Evolutionary conservation across 2,329 filamentous ascomycete species (phyloP).

Genomic region (Ilyonectria sp.): DNA sequence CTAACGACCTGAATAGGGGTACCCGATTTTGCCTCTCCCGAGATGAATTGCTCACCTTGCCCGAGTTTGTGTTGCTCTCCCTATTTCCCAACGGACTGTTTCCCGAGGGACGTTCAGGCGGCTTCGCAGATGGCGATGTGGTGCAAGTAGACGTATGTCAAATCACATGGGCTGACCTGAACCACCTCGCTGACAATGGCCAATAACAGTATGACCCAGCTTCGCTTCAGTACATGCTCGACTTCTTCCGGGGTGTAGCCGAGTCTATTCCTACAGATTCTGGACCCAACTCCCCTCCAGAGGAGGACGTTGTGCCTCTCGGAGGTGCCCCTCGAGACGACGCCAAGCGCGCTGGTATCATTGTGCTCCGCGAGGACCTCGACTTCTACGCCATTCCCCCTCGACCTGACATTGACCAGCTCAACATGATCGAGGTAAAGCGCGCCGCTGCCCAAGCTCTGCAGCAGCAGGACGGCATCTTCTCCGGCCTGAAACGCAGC

Average conservation of each 20-base stretch:
- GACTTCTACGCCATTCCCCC: conserved; percentile 99
- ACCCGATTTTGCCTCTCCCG: conserved; percentile 94
- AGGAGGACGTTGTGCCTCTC: conserved; percentile 74
- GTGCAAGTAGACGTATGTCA: conserved; percentile 95
- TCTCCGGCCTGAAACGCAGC: conserved; percentile 93
- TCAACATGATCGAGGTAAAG: conserved; percentile 97
- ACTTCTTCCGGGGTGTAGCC: conserved; percentile 96
- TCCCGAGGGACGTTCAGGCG: conserved; percentile 95
- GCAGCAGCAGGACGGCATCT: conserved; percentile 92
- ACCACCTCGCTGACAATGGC: conserved; percentile 23
- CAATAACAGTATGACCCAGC: conserved; percentile 88
- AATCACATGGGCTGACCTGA: conserved; percentile 1
- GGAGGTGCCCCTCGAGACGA: conserved; percentile 82
- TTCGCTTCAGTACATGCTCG: conserved; percentile 98
- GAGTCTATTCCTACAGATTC: conserved; percentile 90
- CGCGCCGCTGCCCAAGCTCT: conserved; percentile 90
- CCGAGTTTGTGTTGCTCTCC: conserved; percentile 97
- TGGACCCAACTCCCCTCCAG: conserved; percentile 73
- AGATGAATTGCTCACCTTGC: conserved; percentile 94
- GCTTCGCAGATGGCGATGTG: conserved; percentile 92
- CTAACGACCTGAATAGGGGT: conserved; percentile 72
- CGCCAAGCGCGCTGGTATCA: conserved; percentile 95
- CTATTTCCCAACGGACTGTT: conserved; percentile 98
- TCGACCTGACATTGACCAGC: conserved; percentile 83
- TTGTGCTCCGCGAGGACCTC: conserved; percentile 94